Conservation (phyloP, 1,284 basidiomycete genomes). For the Stereum hirsutum region DNA sequence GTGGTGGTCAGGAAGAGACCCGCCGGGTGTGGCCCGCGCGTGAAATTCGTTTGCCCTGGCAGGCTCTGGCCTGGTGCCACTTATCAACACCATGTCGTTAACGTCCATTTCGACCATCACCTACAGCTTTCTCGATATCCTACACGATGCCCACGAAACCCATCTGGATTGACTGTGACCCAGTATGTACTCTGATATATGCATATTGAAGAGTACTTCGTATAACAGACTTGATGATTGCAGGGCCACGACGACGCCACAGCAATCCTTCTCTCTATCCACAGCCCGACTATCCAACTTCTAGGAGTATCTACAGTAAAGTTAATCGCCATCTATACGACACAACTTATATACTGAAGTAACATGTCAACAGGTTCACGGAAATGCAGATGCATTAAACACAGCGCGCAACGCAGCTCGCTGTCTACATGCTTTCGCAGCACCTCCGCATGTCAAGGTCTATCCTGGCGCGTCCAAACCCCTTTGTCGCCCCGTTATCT, state of each 20-base stretch:
- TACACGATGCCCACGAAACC: slow-evolving; percentile 5
- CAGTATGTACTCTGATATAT: slow-evolving; percentile 27
- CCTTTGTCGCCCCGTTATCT: slow-evolving; percentile 31
- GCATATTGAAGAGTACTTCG: background rate
- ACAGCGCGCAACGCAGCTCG: slow-evolving; percentile 67
- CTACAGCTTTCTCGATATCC: too few species aligned
- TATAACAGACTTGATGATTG: background rate
- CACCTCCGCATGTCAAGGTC: slow-evolving; percentile 44
- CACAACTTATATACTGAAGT: background rate
- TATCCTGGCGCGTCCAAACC: slow-evolving; percentile 64
- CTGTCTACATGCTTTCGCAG: slow-evolving; percentile 64
- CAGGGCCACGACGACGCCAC: slow-evolving; percentile 84
- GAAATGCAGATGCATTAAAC: slow-evolving; percentile 56
- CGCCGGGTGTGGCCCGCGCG: too few species aligned
- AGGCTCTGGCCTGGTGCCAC: too few species aligned
- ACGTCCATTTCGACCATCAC: too few species aligned
- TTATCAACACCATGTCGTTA: too few species aligned
- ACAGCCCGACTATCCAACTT: slow-evolving; percentile 52
- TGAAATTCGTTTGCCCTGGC: too few species aligned
- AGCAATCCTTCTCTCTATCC: slow-evolving; percentile 67
- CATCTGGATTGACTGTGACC: slow-evolving; percentile 51
- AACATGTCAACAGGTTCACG: slow-evolving; percentile 51
- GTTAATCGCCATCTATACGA: background rate
- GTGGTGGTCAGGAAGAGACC: too few species aligned
- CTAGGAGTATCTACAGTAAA: slow-evolving; percentile 73